Conservation (phyloP, 208 protist genomes). For the Entamoeba moshkovskii region DNA sequence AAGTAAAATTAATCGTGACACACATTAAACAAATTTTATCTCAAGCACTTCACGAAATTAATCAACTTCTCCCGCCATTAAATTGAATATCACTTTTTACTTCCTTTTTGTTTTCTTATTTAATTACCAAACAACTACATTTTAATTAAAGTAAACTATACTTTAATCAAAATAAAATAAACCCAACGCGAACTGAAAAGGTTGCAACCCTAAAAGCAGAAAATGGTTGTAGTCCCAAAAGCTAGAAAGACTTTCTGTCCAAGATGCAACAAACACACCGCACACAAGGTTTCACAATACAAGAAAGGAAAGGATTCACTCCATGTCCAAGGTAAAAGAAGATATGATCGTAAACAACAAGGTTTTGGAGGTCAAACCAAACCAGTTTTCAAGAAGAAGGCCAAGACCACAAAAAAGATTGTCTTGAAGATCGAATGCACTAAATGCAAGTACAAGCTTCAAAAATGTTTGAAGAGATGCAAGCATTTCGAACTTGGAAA, state of each 20-base stretch:
- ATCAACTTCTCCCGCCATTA: no score
- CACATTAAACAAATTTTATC: no score
- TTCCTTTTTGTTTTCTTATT: no score
- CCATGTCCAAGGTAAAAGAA: constrained; percentile 90
- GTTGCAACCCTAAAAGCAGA: no score
- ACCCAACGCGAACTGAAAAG: no score
- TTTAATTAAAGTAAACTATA: no score
- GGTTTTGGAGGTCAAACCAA: constrained; percentile 99
- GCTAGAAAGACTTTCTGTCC: constrained; percentile 56
- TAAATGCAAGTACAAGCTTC: constrained; percentile 3
- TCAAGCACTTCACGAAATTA: no score
- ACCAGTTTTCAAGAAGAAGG: constrained; percentile 99
- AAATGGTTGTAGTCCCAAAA: constrained; percentile 54
- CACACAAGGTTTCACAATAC: constrained; percentile 79
- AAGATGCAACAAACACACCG: constrained; percentile 69
- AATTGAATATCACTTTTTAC: no score
- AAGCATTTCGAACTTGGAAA: neutral
- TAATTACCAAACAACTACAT: no score
- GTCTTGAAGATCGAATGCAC: constrained; percentile 9
- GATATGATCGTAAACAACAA: constrained; percentile 97
- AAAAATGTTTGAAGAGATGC: neutral
- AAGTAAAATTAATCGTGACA: no score
- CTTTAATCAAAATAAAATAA: no score
- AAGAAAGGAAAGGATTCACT: constrained; percentile 93
- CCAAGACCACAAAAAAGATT: constrained; percentile 26